These are phyloP conservation scores for Cyclaneusma minus DNA, from an alignment of 2,329 filamentous ascomycete genomes.

Conservation along the genomic window DNA sequence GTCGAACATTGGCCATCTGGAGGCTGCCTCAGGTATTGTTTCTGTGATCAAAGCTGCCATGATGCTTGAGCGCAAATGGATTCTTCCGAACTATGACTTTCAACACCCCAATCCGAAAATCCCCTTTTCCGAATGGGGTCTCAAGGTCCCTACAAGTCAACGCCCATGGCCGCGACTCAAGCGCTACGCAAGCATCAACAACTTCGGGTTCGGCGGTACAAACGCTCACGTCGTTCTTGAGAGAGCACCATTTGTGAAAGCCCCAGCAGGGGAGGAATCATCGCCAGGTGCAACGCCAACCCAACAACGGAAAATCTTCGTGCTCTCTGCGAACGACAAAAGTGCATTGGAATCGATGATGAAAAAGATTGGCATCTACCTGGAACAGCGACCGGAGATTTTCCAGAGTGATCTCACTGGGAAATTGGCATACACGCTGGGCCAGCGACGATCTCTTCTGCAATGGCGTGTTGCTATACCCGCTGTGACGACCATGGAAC, in stretches of 20 bases:
- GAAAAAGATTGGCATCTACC: slow-evolving; percentile 10
- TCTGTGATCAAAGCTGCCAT: slow-evolving; percentile 15
- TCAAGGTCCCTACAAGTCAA: slow-evolving; percentile 19
- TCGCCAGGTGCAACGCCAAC: too few species aligned
- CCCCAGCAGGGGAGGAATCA: too few species aligned
- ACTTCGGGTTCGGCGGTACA: slow-evolving; percentile 30
- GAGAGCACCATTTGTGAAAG: slow-evolving; percentile 10
- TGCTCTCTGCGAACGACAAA: slow-evolving; percentile 14
- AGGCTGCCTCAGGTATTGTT: slow-evolving; percentile 11
- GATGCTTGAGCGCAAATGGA: slow-evolving; percentile 15
- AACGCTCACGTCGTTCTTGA: slow-evolving; percentile 26
- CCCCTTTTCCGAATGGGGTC: slow-evolving; percentile 20
- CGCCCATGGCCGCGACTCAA: slow-evolving; percentile 19
- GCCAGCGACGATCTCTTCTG: slow-evolving; percentile 12
- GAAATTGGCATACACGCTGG: slow-evolving; percentile 16
- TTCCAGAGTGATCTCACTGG: slow-evolving; percentile 13
- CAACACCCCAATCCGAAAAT: slow-evolving; percentile 23
- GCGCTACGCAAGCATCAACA: slow-evolving; percentile 28
- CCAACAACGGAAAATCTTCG: slow-evolving; percentile 11
- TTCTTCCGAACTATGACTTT: slow-evolving; percentile 17
- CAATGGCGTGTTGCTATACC: slow-evolving; percentile 14
- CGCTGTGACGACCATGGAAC: slow-evolving; percentile 11
- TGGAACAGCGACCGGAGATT: too few species aligned
- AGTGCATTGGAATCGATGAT: slow-evolving; percentile 11
- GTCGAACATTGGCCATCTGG: slow-evolving; percentile 14